These are phyloP conservation scores for Fragaria vesca DNA, from an alignment of 306 rosid species.

Conservation along the genomic window DNA sequence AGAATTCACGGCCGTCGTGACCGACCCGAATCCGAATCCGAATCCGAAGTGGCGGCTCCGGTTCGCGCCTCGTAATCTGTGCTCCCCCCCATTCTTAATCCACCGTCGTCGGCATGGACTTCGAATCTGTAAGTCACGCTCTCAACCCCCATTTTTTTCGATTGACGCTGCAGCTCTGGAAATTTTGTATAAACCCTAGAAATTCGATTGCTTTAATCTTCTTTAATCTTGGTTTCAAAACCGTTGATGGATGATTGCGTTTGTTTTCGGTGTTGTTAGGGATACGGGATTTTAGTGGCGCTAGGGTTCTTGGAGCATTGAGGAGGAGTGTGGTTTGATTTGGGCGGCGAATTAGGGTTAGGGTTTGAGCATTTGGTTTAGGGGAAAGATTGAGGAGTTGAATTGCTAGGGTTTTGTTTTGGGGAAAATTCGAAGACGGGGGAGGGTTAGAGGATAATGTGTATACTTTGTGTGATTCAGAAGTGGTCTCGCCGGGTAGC, in stretches of 20 bases:
- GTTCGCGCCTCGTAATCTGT: constrained; percentile 28
- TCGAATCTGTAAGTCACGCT: constrained; percentile 50
- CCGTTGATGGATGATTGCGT: constrained; percentile 32
- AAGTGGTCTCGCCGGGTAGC: constrained; percentile 99
- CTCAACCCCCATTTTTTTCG: constrained; percentile 28
- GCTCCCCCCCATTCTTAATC: constrained; percentile 18
- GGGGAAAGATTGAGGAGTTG: constrained; percentile 10
- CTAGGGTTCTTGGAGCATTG: constrained; percentile 71
- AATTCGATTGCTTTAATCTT: constrained; percentile 26
- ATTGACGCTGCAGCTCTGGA: constrained; percentile 26
- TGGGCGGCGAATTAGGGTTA: constrained; percentile 37
- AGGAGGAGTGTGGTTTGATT: constrained; percentile 36
- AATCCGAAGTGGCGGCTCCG: constrained; percentile 35
- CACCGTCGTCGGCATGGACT: constrained; percentile 10
- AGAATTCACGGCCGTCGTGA: constrained; percentile 36
- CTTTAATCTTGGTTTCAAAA: neutral
- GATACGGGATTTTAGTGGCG: constrained; percentile 42
- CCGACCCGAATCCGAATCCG: constrained; percentile 47
- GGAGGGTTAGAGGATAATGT: constrained; percentile 92
- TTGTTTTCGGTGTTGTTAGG: constrained; percentile 12
- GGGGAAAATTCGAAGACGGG: constrained; percentile 40
- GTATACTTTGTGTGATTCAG: constrained; percentile 99
- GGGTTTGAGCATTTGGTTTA: constrained; percentile 51
- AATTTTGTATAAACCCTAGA: neutral
- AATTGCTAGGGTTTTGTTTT: constrained; percentile 39